A percentile compares a stretch with the other conserved stretches of the same genome.
These are phyloP conservation scores for Ploettnerulaceae sp. DNA, from an alignment of 2,329 filamentous ascomycete species.

Conservation along the genomic window DNA sequence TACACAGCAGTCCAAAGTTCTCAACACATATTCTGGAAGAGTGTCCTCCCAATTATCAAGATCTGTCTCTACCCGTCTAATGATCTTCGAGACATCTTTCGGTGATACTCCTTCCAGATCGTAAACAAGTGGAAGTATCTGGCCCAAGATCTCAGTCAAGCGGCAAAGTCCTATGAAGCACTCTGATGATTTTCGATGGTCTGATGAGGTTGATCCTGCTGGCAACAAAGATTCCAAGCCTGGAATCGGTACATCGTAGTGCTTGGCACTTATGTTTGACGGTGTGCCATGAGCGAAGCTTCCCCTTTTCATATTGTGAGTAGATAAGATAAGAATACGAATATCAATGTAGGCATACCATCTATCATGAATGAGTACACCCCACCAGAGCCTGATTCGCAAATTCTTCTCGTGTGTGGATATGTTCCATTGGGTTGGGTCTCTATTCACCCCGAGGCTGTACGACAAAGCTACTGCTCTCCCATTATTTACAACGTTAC, in stretches of 20 bases:
- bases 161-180: slow-evolving; percentile 23
- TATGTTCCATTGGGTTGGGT: slow-evolving; percentile 50
- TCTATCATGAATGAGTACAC: slow-evolving; percentile 48
- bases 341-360: slow-evolving; percentile 39
- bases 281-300: slow-evolving; percentile 27
- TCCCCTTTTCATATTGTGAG: slow-evolving; percentile 14
- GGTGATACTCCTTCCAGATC: slow-evolving; percentile 4
- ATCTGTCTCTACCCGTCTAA: slow-evolving; percentile 17
- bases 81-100: slow-evolving; percentile 8
- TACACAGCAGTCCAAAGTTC: not conserved
- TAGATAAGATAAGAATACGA: not conserved
- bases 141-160: slow-evolving; percentile 22
- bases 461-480: slow-evolving; percentile 48
- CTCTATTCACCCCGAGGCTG: slow-evolving; percentile 50
- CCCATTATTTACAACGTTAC: slow-evolving; percentile 48
- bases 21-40: slow-evolving; percentile 6
- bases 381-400: slow-evolving; percentile 53
- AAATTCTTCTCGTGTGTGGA: slow-evolving; percentile 45
- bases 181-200: slow-evolving; percentile 6
- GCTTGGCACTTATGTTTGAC: slow-evolving; percentile 14
- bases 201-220: not conserved
- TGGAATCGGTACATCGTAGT: slow-evolving; percentile 26
- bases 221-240: slow-evolving; percentile 15
- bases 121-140: slow-evolving; percentile 22
- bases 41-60: slow-evolving; percentile 25